These are phyloP conservation scores for Penicillium cinerascens DNA, from an alignment of 495 filamentous ascomycete species.

Conservation along the genomic window DNA sequence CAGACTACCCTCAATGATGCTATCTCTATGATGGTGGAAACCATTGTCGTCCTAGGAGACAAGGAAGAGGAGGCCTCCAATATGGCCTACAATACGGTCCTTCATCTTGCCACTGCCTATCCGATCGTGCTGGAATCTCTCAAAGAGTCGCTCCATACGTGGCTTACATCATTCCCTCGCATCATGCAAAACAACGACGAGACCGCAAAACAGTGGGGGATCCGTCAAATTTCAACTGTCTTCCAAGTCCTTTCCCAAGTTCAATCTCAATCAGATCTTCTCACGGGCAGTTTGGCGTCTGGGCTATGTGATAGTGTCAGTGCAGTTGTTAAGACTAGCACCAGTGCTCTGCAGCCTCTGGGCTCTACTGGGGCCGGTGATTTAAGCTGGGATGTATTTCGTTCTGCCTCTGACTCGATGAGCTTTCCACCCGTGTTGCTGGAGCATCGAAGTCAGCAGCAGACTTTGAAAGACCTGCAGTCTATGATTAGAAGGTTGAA, in stretches of 20 bases:
- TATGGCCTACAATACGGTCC: slow-evolving; percentile 44
- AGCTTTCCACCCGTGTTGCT: slow-evolving; percentile 52
- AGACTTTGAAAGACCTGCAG: slow-evolving; percentile 52
- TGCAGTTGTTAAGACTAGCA: slow-evolving; percentile 32
- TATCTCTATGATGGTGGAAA: slow-evolving; percentile 72
- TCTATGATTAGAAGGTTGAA: slow-evolving; percentile 42
- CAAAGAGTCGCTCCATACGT: slow-evolving; percentile 70
- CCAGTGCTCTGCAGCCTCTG: slow-evolving; percentile 28
- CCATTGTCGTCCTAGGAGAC: slow-evolving; percentile 68
- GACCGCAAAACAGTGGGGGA: slow-evolving; percentile 62
- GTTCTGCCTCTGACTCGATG: slow-evolving; percentile 17
- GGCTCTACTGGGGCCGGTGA: slow-evolving; percentile 6
- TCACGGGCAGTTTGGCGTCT: slow-evolving; percentile 63
- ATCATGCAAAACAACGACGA: slow-evolving; percentile 86
- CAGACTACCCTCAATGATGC: slow-evolving; percentile 67
- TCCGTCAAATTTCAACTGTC: slow-evolving; percentile 69
- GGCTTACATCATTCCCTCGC: slow-evolving; percentile 75
- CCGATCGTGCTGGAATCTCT: slow-evolving; percentile 61
- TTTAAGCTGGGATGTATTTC: slow-evolving; percentile 25
- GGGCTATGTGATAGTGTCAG: slow-evolving; percentile 47
- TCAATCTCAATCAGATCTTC: slow-evolving; percentile 63
- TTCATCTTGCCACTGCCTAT: slow-evolving; percentile 61
- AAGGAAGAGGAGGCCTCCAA: slow-evolving; percentile 40
- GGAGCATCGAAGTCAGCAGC: slow-evolving; percentile 59
- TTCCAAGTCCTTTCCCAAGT: slow-evolving; percentile 64